Evolutionary conservation across 345 rosid genomes (phyloP), one percentile per base, ranked within the genome.

Genomic region (Clarkia xantiana): DNA sequence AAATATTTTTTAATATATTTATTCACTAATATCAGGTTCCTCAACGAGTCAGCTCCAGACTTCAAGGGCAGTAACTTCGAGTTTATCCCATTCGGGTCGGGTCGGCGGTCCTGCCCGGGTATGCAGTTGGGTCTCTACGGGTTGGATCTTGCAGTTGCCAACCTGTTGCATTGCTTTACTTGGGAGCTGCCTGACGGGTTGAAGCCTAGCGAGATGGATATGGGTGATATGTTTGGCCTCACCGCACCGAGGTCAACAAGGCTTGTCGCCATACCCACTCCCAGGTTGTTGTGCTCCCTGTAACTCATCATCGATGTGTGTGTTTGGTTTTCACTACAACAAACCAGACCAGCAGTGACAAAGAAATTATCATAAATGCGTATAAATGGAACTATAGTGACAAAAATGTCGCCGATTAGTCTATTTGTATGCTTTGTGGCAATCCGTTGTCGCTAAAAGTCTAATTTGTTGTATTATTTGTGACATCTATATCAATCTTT

Each of bases 111-210:
- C 0, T 69, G 74, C 57, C 69, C 67, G 12, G 70, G 62, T 1
- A 86, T 86, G 94, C 78, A 78, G 18, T 80, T 86, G 0, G 96
- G 96, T 43, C 61, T 86, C 13, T 82, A 86, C 3, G 75, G 81
- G 0, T 69, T 86, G 45, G 82, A 86, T 11, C 53, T 80, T 18
- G 78, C 79, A 0, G 84, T 83, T 50, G 89, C 79, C 18, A 65
- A 83, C 47, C 58, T 83, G 44, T 72, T 83, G 15, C 89, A 80
- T 20, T 70, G 81, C 29, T 82, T 71, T 57, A 65, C 75, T 9
- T 86, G 94, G 89, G 77, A 80, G 50, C 70, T 86, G 69, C 96
- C 89, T 0, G 82, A 83, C 7, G 94, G 89, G n/a, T 76, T 83
- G 84, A 83, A 83, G 44, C 86, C 89, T 4, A 71, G 76, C 34